Evolutionary conservation across 1,284 basidiomycete genomes (phyloP).

Genomic region (Hymenochaete sp.): DNA sequence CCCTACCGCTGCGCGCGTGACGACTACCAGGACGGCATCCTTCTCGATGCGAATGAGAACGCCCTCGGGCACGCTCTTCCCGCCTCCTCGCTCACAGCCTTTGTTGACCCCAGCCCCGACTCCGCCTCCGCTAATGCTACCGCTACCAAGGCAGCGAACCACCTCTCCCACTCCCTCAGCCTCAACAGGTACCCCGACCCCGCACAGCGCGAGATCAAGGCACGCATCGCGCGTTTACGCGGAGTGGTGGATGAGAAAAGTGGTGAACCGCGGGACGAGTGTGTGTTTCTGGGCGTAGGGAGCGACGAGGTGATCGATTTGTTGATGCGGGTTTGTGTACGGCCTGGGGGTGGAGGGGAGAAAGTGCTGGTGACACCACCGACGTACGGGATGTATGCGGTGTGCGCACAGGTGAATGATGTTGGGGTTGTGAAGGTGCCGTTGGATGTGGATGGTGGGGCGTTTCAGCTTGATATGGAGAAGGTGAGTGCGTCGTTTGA

Average conservation of each 20-base stretch:
- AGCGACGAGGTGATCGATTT: constrained; percentile 97
- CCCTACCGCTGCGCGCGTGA: constrained; percentile 97
- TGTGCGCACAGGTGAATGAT: constrained; percentile 95
- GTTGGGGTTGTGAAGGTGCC: constrained; percentile 77
- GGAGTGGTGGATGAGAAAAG: constrained; percentile 47
- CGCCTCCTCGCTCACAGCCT: constrained; percentile 14
- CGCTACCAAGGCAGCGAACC: constrained; percentile 25
- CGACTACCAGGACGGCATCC: constrained; percentile 87
- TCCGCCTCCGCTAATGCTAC: constrained; percentile 14
- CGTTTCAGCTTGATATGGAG: constrained; percentile 74
- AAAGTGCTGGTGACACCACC: constrained; percentile 85
- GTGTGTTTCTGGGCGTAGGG: constrained; percentile 93
- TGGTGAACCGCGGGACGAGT: constrained; percentile 27
- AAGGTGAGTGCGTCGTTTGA: constrained; percentile 43
- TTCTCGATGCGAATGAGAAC: constrained; percentile 99
- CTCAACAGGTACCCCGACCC: constrained; percentile 87
- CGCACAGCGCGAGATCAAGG: constrained; percentile 72
- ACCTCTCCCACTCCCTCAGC: constrained; percentile 38
- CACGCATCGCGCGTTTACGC: constrained; percentile 62
- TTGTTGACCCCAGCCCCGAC: too few relatives aligned
- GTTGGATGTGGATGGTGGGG: constrained; percentile 63
- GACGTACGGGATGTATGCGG: constrained; percentile 97
- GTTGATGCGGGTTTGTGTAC: constrained; percentile 83
- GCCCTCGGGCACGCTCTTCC: constrained; percentile 83
- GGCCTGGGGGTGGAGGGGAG: constrained; percentile 57